Percentiles rank a stretch among this genome's conserved stretches.
phyloP scores from a whole-genome alignment of 2,329 filamentous ascomycete genomes.

The Colletotrichum gigasporum region DNA sequence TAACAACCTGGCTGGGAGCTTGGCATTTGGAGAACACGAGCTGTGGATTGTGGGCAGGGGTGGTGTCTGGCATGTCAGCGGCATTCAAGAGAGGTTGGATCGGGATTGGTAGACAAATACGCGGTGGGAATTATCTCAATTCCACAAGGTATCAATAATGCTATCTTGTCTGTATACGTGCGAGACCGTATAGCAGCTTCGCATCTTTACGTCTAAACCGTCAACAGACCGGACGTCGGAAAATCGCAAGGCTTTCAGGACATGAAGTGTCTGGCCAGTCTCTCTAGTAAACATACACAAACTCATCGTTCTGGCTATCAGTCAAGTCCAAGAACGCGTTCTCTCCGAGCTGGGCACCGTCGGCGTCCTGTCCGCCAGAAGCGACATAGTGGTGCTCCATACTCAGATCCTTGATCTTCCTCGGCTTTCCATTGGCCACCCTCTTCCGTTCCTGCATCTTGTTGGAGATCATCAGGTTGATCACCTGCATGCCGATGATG shows the following conservation, averaged over 20 bases:
- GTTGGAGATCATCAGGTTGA: slow-evolving; percentile 46
- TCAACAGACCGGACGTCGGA: no score
- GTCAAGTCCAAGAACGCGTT: slow-evolving; percentile 69
- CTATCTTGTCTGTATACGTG: neutral
- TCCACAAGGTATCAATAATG: neutral
- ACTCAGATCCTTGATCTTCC: slow-evolving; percentile 63
- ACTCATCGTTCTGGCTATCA: slow-evolving; percentile 74
- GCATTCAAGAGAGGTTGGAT: neutral
- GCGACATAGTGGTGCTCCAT: slow-evolving; percentile 64
- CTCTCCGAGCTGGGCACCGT: slow-evolving; percentile 49
- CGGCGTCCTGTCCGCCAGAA: slow-evolving; percentile 41
- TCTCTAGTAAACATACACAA: slow-evolving; percentile 67
- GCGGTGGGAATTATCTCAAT: no score
- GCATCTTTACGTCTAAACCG: no score
- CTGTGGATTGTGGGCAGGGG: slow-evolving; percentile 2
- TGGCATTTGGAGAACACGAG: slow-evolving; percentile 2
- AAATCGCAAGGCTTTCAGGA: no score
- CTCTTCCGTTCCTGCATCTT: slow-evolving; percentile 63
- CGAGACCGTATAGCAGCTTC: no score
- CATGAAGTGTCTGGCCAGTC: no score
- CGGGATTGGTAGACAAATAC: neutral
- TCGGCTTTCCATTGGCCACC: slow-evolving; percentile 68
- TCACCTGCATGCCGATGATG: slow-evolving; percentile 13
- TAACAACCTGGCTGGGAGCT: neutral
- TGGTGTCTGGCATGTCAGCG: slow-evolving; percentile 7